Conservation (phyloP, 208 protist species). For the Herpetomonas samuelpessoai region DNA sequence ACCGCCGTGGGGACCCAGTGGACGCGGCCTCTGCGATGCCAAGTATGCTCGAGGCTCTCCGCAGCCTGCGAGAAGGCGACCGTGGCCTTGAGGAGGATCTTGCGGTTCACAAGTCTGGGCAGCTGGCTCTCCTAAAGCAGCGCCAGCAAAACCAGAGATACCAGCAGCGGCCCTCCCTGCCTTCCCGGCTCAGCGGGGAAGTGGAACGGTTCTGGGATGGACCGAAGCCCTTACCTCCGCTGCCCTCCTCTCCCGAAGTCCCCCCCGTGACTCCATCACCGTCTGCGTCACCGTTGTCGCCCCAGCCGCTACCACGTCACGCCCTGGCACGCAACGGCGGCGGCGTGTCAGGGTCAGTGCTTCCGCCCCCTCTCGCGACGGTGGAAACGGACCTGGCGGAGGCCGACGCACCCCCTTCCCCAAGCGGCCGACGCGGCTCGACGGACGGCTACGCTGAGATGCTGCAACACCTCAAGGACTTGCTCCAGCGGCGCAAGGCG, state of each 20-base stretch:
- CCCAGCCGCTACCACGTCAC: too few species aligned
- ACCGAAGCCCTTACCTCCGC: not conserved
- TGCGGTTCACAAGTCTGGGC: slow-evolving; percentile 14
- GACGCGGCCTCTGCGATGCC: slow-evolving; percentile 29
- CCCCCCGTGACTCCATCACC: not conserved
- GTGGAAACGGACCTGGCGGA: not conserved
- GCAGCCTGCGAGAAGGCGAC: slow-evolving; percentile 27
- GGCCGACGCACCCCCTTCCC: not conserved
- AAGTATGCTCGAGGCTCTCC: slow-evolving; percentile 72
- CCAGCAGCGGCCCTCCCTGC: not conserved
- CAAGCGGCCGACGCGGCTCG: slow-evolving; percentile 18
- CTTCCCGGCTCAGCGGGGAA: not conserved
- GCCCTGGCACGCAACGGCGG: too few species aligned
- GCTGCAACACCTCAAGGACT: slow-evolving; percentile 76
- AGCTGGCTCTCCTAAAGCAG: slow-evolving; percentile 66
- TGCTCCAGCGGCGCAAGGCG: slow-evolving; percentile 44
- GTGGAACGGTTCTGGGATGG: not conserved
- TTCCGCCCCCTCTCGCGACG: not conserved
- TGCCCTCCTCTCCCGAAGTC: not conserved
- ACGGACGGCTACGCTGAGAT: slow-evolving; percentile 77
- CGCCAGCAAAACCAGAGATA: slow-evolving; percentile 24
- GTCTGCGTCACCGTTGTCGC: too few species aligned
- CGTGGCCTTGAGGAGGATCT: slow-evolving; percentile 4
- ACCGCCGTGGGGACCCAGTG: not conserved
- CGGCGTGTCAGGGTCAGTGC: too few species aligned